A percentile compares a stretch with the other conserved stretches of the same genome.
phyloP scores from a whole-genome alignment of 106 monocot species.

The Phalaenopsis equestris region DNA sequence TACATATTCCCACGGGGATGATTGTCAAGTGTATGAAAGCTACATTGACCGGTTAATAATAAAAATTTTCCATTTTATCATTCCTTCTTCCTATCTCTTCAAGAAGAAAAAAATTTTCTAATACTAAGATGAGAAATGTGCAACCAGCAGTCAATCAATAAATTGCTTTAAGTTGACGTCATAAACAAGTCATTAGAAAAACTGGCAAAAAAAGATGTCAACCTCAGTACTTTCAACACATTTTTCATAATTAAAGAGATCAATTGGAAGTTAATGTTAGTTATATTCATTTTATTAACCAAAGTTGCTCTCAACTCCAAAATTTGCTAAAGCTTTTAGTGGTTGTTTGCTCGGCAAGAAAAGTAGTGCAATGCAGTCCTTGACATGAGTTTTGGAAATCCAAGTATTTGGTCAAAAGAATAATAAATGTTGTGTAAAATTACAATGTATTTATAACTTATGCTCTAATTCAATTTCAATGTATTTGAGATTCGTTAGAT shows the following conservation, averaged over 20 bases:
- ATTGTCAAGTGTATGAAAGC: not conserved
- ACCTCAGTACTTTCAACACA: too few relatives aligned
- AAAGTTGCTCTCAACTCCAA: not conserved
- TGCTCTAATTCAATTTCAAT: too few relatives aligned
- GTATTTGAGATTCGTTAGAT: too few relatives aligned
- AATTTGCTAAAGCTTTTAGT: not conserved
- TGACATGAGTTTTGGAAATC: too few relatives aligned
- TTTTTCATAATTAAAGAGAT: not conserved
- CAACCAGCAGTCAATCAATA: not conserved
- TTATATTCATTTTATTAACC: conserved; percentile 1
- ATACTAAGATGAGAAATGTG: not conserved
- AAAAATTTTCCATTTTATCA: not conserved
- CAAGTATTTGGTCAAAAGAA: too few relatives aligned
- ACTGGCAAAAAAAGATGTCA: too few relatives aligned
- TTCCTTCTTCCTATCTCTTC: not conserved
- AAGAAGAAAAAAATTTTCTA: not conserved
- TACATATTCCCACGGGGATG: not conserved
- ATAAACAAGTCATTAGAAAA: too few relatives aligned
- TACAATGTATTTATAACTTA: too few relatives aligned
- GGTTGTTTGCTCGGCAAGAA: too few relatives aligned
- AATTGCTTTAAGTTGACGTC: not conserved
- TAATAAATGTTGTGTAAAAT: too few relatives aligned
- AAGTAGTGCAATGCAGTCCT: too few relatives aligned
- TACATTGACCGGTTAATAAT: not conserved
- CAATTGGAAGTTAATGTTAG: not conserved